Evolutionary conservation across 2,329 filamentous ascomycete species (phyloP), one percentile per base, ranked within the genome.

Genomic region (Lasiodiplodia sp.): DNA sequence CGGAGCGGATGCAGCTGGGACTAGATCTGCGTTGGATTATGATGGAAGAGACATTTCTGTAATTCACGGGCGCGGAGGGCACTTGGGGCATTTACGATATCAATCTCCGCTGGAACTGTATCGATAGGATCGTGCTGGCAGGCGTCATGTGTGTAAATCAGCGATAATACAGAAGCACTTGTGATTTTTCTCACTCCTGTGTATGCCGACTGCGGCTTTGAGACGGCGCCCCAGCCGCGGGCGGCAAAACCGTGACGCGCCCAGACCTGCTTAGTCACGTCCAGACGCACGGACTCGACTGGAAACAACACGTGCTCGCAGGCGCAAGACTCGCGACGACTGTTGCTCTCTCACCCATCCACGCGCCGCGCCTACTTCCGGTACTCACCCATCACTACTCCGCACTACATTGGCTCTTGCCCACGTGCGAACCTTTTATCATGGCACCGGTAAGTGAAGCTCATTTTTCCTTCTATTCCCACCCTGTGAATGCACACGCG

Each of bases 51-150:
- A 31, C 60, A 44, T 66, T 56, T 66, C 63, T 34, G 63, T 44
- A 34, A 53, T 56, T 56, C 38, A 44, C 34, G 47, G 63, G 63
- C 63, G 31, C 23, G 49, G 51, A 25, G 51, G 63, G 63, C 51
- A 66, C 51, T 52, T 21, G n/a, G 37, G 60, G 31, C 47, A 52
- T 64, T 49, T 64, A 21, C 25, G 47, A 64, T 52, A 64, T 64
- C 60, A 64, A 64, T 64, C 60, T 64, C 60, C 60, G 44, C 60
- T 64, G 60, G 47, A 64, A 64, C 28, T 52, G 60, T 64, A 64
- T 40, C 60, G 52, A 64, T 38, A 53, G 44, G 23, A 52, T 52
- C 37, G 60, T 64, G 60, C 44, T 64, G n/a, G 47, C 28, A 64
- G 60, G 60, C 60, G 60, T 47, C 31, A 52, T 38, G 21, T 28